phyloP scores from a whole-genome alignment of 805 yeast species.

The Saturnispora serradocipensis region DNA sequence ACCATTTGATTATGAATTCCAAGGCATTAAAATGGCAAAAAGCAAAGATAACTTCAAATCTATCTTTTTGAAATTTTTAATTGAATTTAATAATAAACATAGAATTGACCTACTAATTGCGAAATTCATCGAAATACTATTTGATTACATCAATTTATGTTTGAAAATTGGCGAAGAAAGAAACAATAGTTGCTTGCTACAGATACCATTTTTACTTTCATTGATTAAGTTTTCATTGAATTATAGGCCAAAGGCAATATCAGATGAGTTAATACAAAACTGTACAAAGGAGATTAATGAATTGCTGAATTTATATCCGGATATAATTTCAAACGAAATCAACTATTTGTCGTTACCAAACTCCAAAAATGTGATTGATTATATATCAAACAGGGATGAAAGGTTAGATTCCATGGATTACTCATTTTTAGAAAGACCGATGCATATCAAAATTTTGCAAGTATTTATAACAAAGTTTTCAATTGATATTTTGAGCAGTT shows the following conservation, averaged over 20 bases:
- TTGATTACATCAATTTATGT: constrained; percentile 22
- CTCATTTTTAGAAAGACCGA: constrained; percentile 25
- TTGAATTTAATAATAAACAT: constrained; percentile 32
- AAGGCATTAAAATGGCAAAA: constrained; percentile 23
- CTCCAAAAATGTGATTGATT: constrained; percentile 9
- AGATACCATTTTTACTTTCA: constrained; percentile 54
- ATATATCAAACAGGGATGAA: constrained; percentile 11
- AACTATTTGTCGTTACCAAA: constrained; percentile 18
- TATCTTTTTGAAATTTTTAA: constrained; percentile 34
- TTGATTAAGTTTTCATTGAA: constrained; percentile 45
- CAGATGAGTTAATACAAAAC: constrained; percentile 28
- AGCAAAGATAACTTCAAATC: constrained; percentile 23
- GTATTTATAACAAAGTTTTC: constrained; percentile 41
- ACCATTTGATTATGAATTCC: constrained; percentile 20
- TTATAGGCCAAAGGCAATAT: constrained; percentile 57
- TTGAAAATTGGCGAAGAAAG: constrained; percentile 3
- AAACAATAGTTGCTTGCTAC: constrained; percentile 18
- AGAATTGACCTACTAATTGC: constrained; percentile 42
- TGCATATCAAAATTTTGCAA: constrained; percentile 41
- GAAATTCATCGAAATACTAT: constrained; percentile 31
- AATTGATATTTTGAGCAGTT: constrained; percentile 48
- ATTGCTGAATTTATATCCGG: constrained; percentile 18
- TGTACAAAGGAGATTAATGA: constrained; percentile 22
- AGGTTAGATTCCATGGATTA: constrained; percentile 13
- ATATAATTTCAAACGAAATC: constrained; percentile 23